A percentile compares a stretch with the other conserved stretches of the same genome.
phyloP scores from a whole-genome alignment of 192 early-diverging fungal species.

The Phycomyces blakesleeanus region DNA sequence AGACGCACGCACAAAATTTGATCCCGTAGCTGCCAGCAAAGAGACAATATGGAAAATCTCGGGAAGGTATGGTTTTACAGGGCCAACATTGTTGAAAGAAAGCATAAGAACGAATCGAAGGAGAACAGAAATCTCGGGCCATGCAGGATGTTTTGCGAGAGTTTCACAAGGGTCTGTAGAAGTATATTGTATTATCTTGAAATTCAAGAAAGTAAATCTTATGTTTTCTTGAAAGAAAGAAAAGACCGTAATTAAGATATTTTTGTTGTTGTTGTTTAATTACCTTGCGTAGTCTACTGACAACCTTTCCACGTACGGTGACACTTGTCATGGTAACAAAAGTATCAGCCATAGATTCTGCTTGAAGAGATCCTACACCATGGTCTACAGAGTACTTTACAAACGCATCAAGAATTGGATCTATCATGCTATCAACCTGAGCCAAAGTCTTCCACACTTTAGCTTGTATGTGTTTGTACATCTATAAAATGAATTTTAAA shows the following conservation, averaged over 20 bases:
- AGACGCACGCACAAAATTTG: constrained; percentile 73
- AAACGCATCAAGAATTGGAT: constrained; percentile 74
- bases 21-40: constrained; percentile 76
- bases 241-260: too few relatives aligned
- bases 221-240: too few relatives aligned
- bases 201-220: background rate
- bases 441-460: constrained; percentile 81
- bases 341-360: constrained; percentile 83
- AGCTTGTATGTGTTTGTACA: constrained; percentile 79
- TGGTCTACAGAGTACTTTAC: constrained; percentile 72
- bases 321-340: constrained; percentile 74
- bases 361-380: constrained; percentile 69
- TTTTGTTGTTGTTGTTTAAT: too few relatives aligned
- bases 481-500: constrained; percentile 58
- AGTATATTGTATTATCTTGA: constrained; percentile 40
- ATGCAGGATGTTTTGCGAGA: constrained; percentile 74
- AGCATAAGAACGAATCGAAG: constrained; percentile 81
- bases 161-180: constrained; percentile 60
- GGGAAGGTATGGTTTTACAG: constrained; percentile 69
- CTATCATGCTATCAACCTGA: constrained; percentile 71
- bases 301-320: constrained; percentile 76
- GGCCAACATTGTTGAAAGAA: constrained; percentile 72
- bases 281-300: constrained; percentile 71
- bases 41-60: constrained; percentile 83
- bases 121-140: constrained; percentile 87